Evolutionary conservation across 495 filamentous ascomycete species (phyloP).

Genomic region (Usnea hakonensis): DNA sequence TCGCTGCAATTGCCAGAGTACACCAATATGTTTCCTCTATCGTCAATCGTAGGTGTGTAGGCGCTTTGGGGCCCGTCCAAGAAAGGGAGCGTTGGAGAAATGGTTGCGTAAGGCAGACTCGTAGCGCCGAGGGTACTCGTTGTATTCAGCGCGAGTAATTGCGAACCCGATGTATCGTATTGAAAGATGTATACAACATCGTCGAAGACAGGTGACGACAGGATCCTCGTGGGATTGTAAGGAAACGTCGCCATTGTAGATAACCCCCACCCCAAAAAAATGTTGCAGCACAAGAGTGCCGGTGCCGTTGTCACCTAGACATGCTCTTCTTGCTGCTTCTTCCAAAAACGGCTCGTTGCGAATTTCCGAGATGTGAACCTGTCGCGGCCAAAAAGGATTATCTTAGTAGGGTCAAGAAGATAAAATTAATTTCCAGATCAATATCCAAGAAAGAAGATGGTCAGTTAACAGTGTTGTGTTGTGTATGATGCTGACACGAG

Average conservation of each 20-base stretch:
- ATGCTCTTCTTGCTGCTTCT: too few relatives aligned
- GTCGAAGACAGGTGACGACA: slow-evolving; percentile 45
- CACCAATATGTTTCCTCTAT: slow-evolving; percentile 58
- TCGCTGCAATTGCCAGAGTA: slow-evolving; percentile 60
- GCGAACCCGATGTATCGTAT: slow-evolving; percentile 37
- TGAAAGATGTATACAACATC: slow-evolving; percentile 54
- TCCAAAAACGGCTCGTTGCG: too few relatives aligned
- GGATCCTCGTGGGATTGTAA: slow-evolving; percentile 66
- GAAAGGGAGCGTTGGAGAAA: slow-evolving; percentile 63
- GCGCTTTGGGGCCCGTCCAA: slow-evolving; percentile 37
- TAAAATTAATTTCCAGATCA: too few relatives aligned
- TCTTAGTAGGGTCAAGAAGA: too few relatives aligned
- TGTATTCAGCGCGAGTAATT: slow-evolving; percentile 58
- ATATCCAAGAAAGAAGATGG: too few relatives aligned
- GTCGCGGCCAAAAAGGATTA: too few relatives aligned
- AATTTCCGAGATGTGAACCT: too few relatives aligned
- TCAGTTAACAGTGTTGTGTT: too few relatives aligned
- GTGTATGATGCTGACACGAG: too few relatives aligned
- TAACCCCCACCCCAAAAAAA: not conserved
- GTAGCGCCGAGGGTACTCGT: slow-evolving; percentile 46
- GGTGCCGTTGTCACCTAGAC: not conserved
- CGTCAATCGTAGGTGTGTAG: slow-evolving; percentile 57
- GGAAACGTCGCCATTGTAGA: slow-evolving; percentile 44
- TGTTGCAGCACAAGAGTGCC: slow-evolving; percentile 2
- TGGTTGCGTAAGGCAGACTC: slow-evolving; percentile 44